Evolutionary conservation across 2,329 filamentous ascomycete genomes (phyloP), one percentile per base, ranked within the genome.

Genomic region (Colletotrichum higginsianum): DNA sequence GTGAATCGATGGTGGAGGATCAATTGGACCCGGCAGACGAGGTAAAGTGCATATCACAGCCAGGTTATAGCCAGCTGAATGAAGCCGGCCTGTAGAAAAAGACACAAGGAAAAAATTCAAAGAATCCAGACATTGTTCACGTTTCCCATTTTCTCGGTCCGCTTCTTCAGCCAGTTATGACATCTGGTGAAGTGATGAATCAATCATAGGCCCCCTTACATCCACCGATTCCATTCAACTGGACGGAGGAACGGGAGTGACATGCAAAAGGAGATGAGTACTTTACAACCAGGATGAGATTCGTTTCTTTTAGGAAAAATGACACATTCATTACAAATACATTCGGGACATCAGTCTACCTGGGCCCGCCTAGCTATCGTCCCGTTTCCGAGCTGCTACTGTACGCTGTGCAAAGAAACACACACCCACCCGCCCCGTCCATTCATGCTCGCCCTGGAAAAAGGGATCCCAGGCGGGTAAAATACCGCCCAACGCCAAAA

Each of bases 21-120:
- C 18, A 11, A 5, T 6, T 1, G 23, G 6, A 23, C 3, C 16
- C 11, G 53, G 6, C 11, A 58, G 58, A 49, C 23, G 49, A 49
- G 26, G 38, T 35, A 64, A 38, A 42, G 5, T 3, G 30, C 26
- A 53, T 58, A 8, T 55, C n/a, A 23, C 58, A 0, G 46, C 47
- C 21, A 69, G 60, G 42, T 53, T 72, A 60, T 72, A 72, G 69
- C 47, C 46, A 13, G 21, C n/a, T 42, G 2, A 7, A 56, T 18
- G 18, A 12, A 16, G 57, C 46, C 38, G 58, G 52, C 15, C 42
- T 68, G 46, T 63, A 42, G 40, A 21, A 62, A 63, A 44, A 50
- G 12, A 50, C 50, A 15, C 26, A 38, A 11, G 30, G 30, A 35
- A 35, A 35, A 35, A 35, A 35, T 2, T 35, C 7, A 38, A 11